Evolutionary conservation across 495 filamentous ascomycete species (phyloP).

Genomic region (Immersiella caudata): DNA sequence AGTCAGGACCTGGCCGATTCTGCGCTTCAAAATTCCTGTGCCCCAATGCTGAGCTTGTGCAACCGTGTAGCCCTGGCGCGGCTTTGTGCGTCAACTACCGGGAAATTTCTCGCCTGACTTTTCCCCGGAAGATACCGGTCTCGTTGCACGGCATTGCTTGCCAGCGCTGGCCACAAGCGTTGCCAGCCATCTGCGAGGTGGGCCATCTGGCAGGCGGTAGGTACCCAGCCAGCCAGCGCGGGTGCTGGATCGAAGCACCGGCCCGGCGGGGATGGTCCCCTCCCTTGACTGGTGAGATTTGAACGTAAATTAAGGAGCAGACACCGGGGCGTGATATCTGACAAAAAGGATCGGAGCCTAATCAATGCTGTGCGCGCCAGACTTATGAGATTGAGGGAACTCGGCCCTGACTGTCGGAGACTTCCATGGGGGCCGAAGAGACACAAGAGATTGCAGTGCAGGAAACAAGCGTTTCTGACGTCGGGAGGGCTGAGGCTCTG

Average conservation of each 20-base stretch:
- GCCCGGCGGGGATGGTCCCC: background rate
- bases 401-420: background rate
- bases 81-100: conserved; percentile 40
- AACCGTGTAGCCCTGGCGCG: conserved; percentile 26
- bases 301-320: background rate
- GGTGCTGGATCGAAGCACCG: background rate
- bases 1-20: conserved; percentile 19
- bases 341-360: background rate
- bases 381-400: background rate
- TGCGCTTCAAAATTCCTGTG: background rate
- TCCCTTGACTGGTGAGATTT: background rate
- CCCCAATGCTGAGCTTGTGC: conserved; percentile 23
- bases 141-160: conserved; percentile 1
- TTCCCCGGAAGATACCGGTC: background rate
- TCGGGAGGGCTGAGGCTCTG: background rate
- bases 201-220: background rate
- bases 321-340: background rate
- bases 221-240: conserved; percentile 2
- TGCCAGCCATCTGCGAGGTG: background rate
- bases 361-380: conserved; percentile 1
- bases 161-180: background rate
- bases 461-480: background rate
- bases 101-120: conserved; percentile 34
- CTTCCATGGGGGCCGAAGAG: background rate
- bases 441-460: background rate